phyloP scores from a whole-genome alignment of 108 stramenopile species.

The Stephanodiscus minutulus region DNA sequence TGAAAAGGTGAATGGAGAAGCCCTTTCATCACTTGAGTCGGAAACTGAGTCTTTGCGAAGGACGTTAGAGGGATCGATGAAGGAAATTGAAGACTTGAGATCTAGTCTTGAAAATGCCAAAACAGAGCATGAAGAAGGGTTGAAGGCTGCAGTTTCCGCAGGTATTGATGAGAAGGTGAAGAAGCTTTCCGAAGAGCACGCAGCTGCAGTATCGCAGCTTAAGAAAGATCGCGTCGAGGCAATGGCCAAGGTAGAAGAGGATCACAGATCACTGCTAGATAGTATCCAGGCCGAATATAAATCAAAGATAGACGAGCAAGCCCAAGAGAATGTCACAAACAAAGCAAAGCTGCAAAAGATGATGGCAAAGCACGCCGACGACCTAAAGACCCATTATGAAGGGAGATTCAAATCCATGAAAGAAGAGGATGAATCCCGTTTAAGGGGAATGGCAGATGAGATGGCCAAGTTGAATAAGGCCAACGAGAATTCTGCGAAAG shows the following conservation, averaged over 20 bases:
- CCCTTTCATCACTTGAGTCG: constrained; percentile 19
- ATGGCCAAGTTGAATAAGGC: constrained; percentile 22
- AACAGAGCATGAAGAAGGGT: constrained; percentile 16
- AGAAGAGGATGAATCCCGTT: constrained; percentile 53
- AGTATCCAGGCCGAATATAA: constrained; percentile 32
- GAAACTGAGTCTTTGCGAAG: constrained; percentile 19
- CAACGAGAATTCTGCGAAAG: constrained; percentile 15
- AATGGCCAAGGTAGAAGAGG: constrained; percentile 24
- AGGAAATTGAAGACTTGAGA: constrained; percentile 23
- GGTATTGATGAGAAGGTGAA: constrained; percentile 34
- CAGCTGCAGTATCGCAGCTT: constrained; percentile 30
- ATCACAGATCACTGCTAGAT: constrained; percentile 22
- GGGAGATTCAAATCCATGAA: constrained; percentile 59
- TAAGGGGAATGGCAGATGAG: constrained; percentile 54
- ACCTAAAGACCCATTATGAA: constrained; percentile 66
- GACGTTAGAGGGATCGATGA: constrained; percentile 13
- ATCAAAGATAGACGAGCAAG: constrained; percentile 25
- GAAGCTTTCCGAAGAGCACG: constrained; percentile 40
- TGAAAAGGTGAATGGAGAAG: constrained; percentile 18
- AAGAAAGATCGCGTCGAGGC: constrained; percentile 33
- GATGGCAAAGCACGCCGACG: constrained; percentile 78
- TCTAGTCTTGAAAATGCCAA: constrained; percentile 26
- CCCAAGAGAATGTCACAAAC: constrained; percentile 44
- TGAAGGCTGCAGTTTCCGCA: constrained; percentile 19
- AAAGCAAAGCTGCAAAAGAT: constrained; percentile 60